Conservation (phyloP, 805 yeast species). For the Candida qinlingensis region DNA sequence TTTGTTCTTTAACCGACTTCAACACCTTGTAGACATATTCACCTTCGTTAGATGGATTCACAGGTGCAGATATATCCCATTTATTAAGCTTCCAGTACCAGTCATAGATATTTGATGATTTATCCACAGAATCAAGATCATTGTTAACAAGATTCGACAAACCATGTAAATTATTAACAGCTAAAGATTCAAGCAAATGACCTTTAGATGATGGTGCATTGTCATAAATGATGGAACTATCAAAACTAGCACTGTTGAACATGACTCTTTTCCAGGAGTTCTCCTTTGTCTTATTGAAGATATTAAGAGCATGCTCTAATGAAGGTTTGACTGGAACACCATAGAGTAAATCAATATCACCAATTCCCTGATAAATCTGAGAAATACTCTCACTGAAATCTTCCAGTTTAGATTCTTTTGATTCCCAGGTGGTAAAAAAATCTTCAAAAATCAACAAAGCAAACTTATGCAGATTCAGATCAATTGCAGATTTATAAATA, state of each 20-base stretch:
- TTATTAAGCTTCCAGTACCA: slow-evolving; percentile 73
- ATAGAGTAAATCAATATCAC: slow-evolving; percentile 56
- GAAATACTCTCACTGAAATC: slow-evolving; percentile 12
- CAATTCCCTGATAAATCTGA: slow-evolving; percentile 45
- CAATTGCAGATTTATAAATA: slow-evolving; percentile 20
- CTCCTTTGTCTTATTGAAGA: slow-evolving; percentile 29
- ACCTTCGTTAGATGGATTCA: slow-evolving; percentile 31
- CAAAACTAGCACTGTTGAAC: slow-evolving; percentile 54
- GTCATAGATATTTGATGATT: slow-evolving; percentile 35
- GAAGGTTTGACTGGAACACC: slow-evolving; percentile 62
- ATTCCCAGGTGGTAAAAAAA: slow-evolving; percentile 11
- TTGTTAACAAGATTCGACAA: slow-evolving; percentile 42
- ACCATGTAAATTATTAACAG: slow-evolving; percentile 52
- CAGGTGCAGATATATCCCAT: slow-evolving; percentile 67
- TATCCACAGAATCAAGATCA: slow-evolving; percentile 7
- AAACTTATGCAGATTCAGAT: slow-evolving; percentile 22
- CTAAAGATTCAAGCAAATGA: slow-evolving; percentile 34
- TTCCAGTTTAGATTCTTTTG: background rate
- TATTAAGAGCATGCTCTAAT: slow-evolving; percentile 43
- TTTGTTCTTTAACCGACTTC: slow-evolving; percentile 38
- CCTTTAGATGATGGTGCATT: slow-evolving; percentile 6
- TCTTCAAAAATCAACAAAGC: slow-evolving; percentile 35
- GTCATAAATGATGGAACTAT: slow-evolving; percentile 30
- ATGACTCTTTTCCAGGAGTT: slow-evolving; percentile 39
- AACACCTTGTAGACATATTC: slow-evolving; percentile 48